Evolutionary conservation across 208 protist genomes (phyloP).

Genomic region (Acanthamoeba royreba): DNA sequence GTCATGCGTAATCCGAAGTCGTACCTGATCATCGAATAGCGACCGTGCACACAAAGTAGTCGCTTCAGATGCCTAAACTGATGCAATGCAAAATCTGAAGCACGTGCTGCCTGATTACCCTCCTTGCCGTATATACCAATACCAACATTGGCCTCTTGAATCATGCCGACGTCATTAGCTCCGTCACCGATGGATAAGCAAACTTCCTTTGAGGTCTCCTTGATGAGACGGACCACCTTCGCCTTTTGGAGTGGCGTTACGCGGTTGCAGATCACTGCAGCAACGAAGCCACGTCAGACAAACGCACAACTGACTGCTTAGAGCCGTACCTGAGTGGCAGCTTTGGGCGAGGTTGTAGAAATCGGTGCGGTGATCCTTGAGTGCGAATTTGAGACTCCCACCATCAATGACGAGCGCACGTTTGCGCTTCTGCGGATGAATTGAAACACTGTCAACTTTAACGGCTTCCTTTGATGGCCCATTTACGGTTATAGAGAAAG

Average conservation of each 20-base stretch:
- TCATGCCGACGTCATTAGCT: constrained; percentile 94
- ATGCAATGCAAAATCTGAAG: constrained; percentile 91
- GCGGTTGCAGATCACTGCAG: constrained; percentile 92
- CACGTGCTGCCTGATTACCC: constrained; percentile 91
- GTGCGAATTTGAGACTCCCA: constrained; percentile 62
- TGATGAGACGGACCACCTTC: constrained; percentile 82
- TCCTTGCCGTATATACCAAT: constrained; percentile 89
- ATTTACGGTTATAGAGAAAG: neutral
- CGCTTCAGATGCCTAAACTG: constrained; percentile 77
- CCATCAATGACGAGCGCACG: constrained; percentile 71
- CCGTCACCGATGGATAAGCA: constrained; percentile 92
- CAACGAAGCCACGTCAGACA: constrained; percentile 34
- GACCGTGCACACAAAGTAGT: neutral
- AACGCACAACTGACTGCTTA: neutral
- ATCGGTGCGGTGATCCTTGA: constrained; percentile 37
- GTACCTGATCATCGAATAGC: neutral
- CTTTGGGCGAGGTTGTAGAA: constrained; percentile 61
- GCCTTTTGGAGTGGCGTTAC: constrained; percentile 87
- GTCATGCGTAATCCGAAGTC: neutral
- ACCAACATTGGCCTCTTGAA: constrained; percentile 86
- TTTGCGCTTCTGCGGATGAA: neutral
- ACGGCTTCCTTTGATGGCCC: neutral
- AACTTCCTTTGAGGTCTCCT: constrained; percentile 50
- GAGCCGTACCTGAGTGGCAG: constrained; percentile 72
- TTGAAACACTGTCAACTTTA: neutral